Conservation (phyloP, 768 basidiomycete genomes). For the Cystofilobasidium macerans region DNA sequence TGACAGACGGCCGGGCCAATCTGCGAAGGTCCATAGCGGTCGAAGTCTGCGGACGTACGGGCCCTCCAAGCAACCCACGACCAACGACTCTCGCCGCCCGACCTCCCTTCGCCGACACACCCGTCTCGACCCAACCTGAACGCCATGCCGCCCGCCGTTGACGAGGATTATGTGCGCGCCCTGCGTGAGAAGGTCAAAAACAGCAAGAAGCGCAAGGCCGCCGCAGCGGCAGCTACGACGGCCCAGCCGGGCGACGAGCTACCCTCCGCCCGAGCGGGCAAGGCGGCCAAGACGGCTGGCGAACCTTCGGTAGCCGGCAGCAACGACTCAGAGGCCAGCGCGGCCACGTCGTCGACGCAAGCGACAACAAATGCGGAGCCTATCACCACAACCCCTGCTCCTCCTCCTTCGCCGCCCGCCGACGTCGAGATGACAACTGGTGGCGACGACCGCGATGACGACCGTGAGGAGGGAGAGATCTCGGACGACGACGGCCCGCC, state of each 20-base stretch:
- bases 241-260: too few species aligned
- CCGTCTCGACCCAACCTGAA: neutral
- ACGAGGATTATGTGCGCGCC: constrained; percentile 2
- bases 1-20: too few species aligned
- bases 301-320: neutral
- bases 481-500: constrained; percentile 10
- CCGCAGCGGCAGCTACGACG: neutral
- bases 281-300: neutral
- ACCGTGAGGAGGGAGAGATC: constrained; percentile 16
- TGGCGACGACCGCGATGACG: neutral
- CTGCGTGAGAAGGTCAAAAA: constrained; percentile 1
- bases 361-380: too few species aligned
- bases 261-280: neutral
- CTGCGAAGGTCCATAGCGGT: too few species aligned
- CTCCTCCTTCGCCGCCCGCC: neutral
- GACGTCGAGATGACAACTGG: neutral
- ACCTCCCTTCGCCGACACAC: neutral
- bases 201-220: constrained; percentile 4
- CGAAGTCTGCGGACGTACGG: too few species aligned
- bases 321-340: too few species aligned
- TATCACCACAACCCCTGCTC: too few species aligned
- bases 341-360: too few species aligned
- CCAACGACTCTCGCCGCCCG: too few species aligned
- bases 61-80: too few species aligned
- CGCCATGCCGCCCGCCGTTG: neutral